Evolutionary conservation across 2,329 filamentous ascomycete genomes (phyloP), one percentile per base, ranked within the genome.

Genomic region (Boeremia exigua): DNA sequence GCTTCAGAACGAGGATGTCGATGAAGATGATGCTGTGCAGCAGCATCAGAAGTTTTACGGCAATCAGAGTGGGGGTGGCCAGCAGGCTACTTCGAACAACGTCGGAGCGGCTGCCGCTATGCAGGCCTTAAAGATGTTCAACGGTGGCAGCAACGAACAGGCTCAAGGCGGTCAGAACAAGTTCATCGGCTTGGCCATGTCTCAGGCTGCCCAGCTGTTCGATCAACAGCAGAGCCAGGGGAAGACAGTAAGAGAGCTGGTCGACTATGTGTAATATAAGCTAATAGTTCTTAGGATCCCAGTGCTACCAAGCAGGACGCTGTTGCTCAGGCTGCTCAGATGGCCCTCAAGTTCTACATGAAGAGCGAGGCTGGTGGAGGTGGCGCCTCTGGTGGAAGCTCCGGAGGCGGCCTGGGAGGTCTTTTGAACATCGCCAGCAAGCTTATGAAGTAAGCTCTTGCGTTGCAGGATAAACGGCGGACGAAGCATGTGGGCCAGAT

Each of bases 331-430:
- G 93, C 93, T 3, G 92, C 87, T 1, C 88, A 96, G 82, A 89
- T 91, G 84, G 93, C 92, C 2, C 76, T 96, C 67, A 92, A 96
- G 84, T 89, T 96, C 86, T 96, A 93, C 76, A 79, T 96, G 80
- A 93, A 96, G 84, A 86, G 84, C 66, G 83, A 92, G 73, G 76
- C 76, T 71, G 77, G 79, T 27, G 77, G 77, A 29, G 64, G 71
- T 30, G 69, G 70, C n/a, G 67, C 69, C 11, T 83, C 83, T 17
- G 72, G 78, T 28, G 66, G 70, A 27, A 65, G 68, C 15, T 71
- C 70, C 27, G 83, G 83, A 17, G 76, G 77, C 1, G 75, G 49
- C 28, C 49, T 76, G 12, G 75, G 81, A 58, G 82, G 84, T 2
- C 67, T 88, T 55, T 80, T 87, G 78, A 75, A 77, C 49, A 63